Evolutionary conservation across 2,329 filamentous ascomycete species (phyloP).

Genomic region (Madurella fahalii): DNA sequence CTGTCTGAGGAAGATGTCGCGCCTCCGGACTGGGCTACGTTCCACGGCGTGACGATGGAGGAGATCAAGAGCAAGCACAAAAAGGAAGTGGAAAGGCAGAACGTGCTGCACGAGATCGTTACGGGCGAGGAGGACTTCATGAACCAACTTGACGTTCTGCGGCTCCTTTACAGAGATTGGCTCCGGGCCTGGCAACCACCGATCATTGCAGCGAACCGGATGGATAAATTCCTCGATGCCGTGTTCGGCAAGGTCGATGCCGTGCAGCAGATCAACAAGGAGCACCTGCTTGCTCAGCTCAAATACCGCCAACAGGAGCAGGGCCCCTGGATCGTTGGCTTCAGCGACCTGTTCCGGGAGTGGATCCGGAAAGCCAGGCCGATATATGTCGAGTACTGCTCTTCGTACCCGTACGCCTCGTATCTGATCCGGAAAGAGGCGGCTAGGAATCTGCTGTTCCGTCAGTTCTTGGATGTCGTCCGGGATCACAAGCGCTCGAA

Average conservation of each 20-base stretch:
- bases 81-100: slow-evolving; percentile 90
- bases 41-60: slow-evolving; percentile 78
- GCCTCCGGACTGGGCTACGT: slow-evolving; percentile 81
- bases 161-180: slow-evolving; percentile 79
- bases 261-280: slow-evolving; percentile 87
- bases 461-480: slow-evolving; percentile 76
- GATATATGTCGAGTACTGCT: slow-evolving; percentile 89
- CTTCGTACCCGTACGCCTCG: slow-evolving; percentile 77
- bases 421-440: slow-evolving; percentile 81
- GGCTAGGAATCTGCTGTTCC: slow-evolving; percentile 80
- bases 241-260: slow-evolving; percentile 91
- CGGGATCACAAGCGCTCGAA: slow-evolving; percentile 74
- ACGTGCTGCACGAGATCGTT: slow-evolving; percentile 92
- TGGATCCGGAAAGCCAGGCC: slow-evolving; percentile 93
- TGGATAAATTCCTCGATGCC: slow-evolving; percentile 73
- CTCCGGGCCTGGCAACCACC: slow-evolving; percentile 69
- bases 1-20: slow-evolving; percentile 64
- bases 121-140: slow-evolving; percentile 90
- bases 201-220: slow-evolving; percentile 73
- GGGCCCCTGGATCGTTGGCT: slow-evolving; percentile 88
- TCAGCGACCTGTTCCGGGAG: slow-evolving; percentile 95
- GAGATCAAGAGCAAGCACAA: slow-evolving; percentile 66
- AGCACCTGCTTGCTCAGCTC: slow-evolving; percentile 84
- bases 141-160: slow-evolving; percentile 80
- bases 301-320: slow-evolving; percentile 97